phyloP scores from a whole-genome alignment of 2,329 filamentous ascomycete species.

The Exophiala viscosa region DNA sequence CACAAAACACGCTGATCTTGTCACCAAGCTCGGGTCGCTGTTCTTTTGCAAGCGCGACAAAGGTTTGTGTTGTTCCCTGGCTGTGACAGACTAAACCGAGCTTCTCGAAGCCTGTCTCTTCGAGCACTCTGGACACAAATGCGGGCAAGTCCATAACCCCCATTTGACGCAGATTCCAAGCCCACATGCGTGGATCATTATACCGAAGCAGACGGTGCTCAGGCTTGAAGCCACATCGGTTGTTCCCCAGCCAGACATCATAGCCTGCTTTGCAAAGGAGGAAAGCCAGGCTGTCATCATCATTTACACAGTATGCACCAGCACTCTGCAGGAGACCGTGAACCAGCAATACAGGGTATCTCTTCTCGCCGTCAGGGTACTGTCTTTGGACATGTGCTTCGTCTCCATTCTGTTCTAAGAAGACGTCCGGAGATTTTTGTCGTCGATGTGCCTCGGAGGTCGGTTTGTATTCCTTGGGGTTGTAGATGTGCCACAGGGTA shows the following conservation, averaged over 20 bases:
- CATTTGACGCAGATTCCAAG: slow-evolving; percentile 94
- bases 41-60: slow-evolving; percentile 84
- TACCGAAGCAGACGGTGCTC: slow-evolving; percentile 68
- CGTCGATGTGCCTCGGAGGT: slow-evolving; percentile 40
- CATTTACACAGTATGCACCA: slow-evolving; percentile 84
- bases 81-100: slow-evolving; percentile 81
- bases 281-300: slow-evolving; percentile 85
- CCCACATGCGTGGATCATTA: slow-evolving; percentile 87
- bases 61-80: slow-evolving; percentile 84
- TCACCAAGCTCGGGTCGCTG: slow-evolving; percentile 80
- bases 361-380: slow-evolving; percentile 46
- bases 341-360: slow-evolving; percentile 81
- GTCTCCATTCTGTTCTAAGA: slow-evolving; percentile 44
- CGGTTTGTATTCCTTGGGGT: slow-evolving; percentile 68
- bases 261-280: slow-evolving; percentile 88
- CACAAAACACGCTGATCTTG: slow-evolving; percentile 84
- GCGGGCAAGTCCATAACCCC: slow-evolving; percentile 84
- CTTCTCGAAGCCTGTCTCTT: slow-evolving; percentile 77
- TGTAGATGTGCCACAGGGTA: slow-evolving; percentile 82
- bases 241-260: slow-evolving; percentile 95
- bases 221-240: slow-evolving; percentile 79
- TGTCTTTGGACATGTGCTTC: slow-evolving; percentile 31
- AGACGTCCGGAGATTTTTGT: slow-evolving; percentile 60
- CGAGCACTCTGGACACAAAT: slow-evolving; percentile 71
- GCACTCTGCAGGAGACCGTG: slow-evolving; percentile 85